A percentile compares a stretch with the other conserved stretches of the same genome.
These are phyloP conservation scores for Aspergillus latus DNA, from an alignment of 2,329 filamentous ascomycete species.

Conservation along the genomic window DNA sequence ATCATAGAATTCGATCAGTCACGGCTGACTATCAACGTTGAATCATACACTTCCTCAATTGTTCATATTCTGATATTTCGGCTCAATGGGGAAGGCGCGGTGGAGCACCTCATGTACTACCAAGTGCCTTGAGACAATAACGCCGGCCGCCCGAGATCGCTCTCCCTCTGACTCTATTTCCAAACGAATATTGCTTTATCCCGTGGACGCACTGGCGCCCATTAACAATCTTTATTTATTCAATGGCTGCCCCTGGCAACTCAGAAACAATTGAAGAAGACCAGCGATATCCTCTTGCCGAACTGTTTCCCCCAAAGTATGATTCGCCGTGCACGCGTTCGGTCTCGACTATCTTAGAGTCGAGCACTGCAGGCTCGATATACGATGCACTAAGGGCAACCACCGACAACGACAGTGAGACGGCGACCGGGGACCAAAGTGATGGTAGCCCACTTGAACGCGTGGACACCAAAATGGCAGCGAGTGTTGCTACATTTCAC, in stretches of 20 bases:
- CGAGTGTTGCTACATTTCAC: conserved; percentile 33
- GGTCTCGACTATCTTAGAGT: conserved; percentile 28
- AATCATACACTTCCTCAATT: neutral
- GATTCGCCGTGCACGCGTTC: neutral
- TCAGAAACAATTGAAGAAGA: neutral
- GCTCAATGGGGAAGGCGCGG: conserved; percentile 9
- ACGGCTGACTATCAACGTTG: neutral
- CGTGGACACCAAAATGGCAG: conserved; percentile 25
- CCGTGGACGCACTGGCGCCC: neutral
- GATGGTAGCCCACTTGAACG: conserved; percentile 13
- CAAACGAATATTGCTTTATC: too few species aligned
- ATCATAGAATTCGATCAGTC: neutral
- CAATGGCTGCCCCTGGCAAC: neutral
- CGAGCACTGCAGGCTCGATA: conserved; percentile 40
- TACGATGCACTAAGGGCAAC: conserved; percentile 38
- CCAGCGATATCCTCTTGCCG: neutral
- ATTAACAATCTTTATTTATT: neutral
- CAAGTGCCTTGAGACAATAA: neutral
- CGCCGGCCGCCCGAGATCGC: neutral
- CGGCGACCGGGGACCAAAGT: conserved; percentile 10
- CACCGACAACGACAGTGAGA: conserved; percentile 26
- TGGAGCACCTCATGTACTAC: neutral
- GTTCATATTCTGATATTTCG: neutral
- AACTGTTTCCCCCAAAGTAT: neutral
- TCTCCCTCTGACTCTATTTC: neutral